Evolutionary conservation across 805 yeast genomes (phyloP).

Genomic region (Kodamaea restingae): DNA sequence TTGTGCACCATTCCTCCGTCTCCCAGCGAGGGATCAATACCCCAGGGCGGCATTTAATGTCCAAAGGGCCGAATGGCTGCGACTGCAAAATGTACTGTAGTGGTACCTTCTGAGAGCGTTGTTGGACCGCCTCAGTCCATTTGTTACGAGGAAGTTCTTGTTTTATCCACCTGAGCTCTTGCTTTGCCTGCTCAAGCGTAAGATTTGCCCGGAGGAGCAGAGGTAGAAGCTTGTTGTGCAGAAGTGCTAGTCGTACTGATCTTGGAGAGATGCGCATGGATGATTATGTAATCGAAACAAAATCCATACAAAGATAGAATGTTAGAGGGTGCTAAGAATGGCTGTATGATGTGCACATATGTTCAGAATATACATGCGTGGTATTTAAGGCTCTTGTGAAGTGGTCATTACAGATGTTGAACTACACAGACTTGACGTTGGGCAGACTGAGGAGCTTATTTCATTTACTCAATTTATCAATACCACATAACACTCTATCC

Average conservation of each 20-base stretch:
- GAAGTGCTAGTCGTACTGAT: slow-evolving; percentile 25
- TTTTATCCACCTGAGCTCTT: slow-evolving; percentile 63
- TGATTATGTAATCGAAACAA: too few species aligned
- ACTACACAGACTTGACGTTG: too few species aligned
- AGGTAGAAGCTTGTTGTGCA: slow-evolving; percentile 25
- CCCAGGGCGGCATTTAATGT: slow-evolving; percentile 52
- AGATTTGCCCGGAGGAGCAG: slow-evolving; percentile 31
- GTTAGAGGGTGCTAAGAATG: too few species aligned
- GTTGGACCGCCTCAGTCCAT: slow-evolving; percentile 51
- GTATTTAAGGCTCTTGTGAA: too few species aligned
- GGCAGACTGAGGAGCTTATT: too few species aligned
- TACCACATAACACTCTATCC: too few species aligned
- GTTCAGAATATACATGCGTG: neutral
- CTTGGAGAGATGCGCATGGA: slow-evolving; percentile 20
- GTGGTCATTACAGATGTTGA: too few species aligned
- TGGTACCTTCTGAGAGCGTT: slow-evolving; percentile 58
- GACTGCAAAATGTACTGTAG: slow-evolving; percentile 79
- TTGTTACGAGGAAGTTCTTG: slow-evolving; percentile 45
- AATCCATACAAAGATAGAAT: neutral
- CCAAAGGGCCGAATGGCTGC: slow-evolving; percentile 80
- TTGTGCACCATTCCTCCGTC: slow-evolving; percentile 83
- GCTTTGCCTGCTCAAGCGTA: slow-evolving; percentile 40
- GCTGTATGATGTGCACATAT: too few species aligned
- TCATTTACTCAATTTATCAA: too few species aligned
- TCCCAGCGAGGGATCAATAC: slow-evolving; percentile 93